Percentiles rank a stretch among this genome's conserved stretches.
These are phyloP conservation scores for Clausena lansium DNA, from an alignment of 345 rosid genomes.

Conservation along the genomic window DNA sequence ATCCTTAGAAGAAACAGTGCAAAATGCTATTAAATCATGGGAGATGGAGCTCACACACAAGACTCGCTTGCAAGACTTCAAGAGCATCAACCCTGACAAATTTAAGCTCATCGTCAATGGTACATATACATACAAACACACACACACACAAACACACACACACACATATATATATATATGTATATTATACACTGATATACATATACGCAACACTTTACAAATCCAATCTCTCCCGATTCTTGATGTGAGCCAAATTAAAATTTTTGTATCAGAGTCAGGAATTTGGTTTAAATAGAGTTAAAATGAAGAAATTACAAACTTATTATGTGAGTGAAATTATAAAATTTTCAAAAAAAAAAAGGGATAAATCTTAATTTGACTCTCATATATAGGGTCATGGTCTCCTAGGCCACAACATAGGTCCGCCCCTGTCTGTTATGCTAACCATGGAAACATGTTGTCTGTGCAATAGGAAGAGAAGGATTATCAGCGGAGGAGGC, in stretches of 20 bases:
- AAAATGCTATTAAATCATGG: constrained; percentile 84
- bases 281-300: too few relatives aligned
- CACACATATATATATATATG: too few relatives aligned
- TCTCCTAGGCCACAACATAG: too few relatives aligned
- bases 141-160: too few relatives aligned
- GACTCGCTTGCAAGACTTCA: constrained; percentile 61
- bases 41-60: constrained; percentile 87
- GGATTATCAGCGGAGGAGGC: constrained; percentile 73
- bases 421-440: too few relatives aligned
- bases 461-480: constrained; percentile 48
- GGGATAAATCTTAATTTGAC: too few relatives aligned
- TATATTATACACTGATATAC: constrained; percentile 36
- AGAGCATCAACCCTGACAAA: constrained; percentile 63
- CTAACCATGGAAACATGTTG: not conserved
- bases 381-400: too few relatives aligned
- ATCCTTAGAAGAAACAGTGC: constrained; percentile 73
- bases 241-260: too few relatives aligned
- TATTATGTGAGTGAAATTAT: too few relatives aligned
- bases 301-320: too few relatives aligned
- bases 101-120: constrained; percentile 80
- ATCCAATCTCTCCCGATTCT: not conserved
- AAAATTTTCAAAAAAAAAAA: too few relatives aligned
- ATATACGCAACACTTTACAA: not conserved
- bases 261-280: not conserved
- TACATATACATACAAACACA: constrained; percentile 17